These are phyloP conservation scores for Daldinia bambusicola DNA, from an alignment of 495 filamentous ascomycete species.

Conservation along the genomic window DNA sequence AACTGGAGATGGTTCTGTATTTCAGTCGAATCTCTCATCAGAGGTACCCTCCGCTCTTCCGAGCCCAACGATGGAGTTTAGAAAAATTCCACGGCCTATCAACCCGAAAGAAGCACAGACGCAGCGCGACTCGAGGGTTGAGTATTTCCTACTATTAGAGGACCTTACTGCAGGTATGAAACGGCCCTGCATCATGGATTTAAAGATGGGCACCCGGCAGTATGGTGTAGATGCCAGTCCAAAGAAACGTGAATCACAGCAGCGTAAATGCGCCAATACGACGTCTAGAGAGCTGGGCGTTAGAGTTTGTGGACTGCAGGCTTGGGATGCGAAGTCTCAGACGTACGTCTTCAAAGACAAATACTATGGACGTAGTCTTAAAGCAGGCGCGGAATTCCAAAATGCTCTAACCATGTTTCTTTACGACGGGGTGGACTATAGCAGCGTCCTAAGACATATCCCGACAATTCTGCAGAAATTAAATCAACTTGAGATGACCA, in stretches of 20 bases:
- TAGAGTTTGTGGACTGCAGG: slow-evolving; percentile 93
- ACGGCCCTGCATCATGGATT: slow-evolving; percentile 92
- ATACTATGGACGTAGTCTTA: slow-evolving; percentile 91
- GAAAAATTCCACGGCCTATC: slow-evolving; percentile 57
- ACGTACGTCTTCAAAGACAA: slow-evolving; percentile 94
- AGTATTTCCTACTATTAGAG: slow-evolving; percentile 95
- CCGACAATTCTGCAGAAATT: slow-evolving; percentile 88
- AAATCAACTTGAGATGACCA: slow-evolving; percentile 80
- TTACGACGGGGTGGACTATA: slow-evolving; percentile 85
- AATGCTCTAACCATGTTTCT: slow-evolving; percentile 88
- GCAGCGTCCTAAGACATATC: slow-evolving; percentile 82
- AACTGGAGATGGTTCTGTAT: slow-evolving; percentile 9
- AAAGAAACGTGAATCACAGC: slow-evolving; percentile 92
- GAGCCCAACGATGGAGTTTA: slow-evolving; percentile 48
- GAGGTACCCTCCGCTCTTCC: slow-evolving; percentile 39
- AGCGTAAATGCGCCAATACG: slow-evolving; percentile 89
- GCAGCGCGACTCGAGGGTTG: slow-evolving; percentile 70
- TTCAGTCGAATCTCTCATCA: slow-evolving; percentile 42
- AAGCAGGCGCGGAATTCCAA: slow-evolving; percentile 90
- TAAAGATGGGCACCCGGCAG: slow-evolving; percentile 99
- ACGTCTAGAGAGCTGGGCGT: slow-evolving; percentile 93
- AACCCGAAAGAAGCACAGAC: slow-evolving; percentile 87
- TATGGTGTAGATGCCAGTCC: slow-evolving; percentile 94
- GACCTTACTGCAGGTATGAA: slow-evolving; percentile 97
- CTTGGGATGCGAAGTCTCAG: slow-evolving; percentile 87